Evolutionary conservation across 306 rosid genomes (phyloP), one percentile per base, ranked within the genome.

Genomic region (Macrotyloma uniflorum): DNA sequence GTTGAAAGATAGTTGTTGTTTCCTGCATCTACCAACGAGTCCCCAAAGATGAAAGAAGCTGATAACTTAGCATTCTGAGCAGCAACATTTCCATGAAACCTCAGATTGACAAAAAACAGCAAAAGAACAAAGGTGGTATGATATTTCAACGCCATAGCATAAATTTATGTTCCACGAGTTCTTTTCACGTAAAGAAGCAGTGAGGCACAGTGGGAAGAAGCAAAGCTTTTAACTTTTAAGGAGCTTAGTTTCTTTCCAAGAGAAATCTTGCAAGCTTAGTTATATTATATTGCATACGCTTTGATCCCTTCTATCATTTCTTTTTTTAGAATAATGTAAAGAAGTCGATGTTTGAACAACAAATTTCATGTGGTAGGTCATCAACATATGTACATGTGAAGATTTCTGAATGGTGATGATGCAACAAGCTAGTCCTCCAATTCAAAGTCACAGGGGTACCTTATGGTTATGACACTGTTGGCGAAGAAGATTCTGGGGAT

Each of bases 11-110:
- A 90, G 87, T 93, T 90, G 57, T 90, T 93, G 65, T 93, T 93
- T 72, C 98, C 98, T 5, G 91, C 90, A 85, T 93, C 98, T 30
- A 90, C 98, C 23, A 90, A 83, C 5, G 98, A 93, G 82, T 93
- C 98, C 2, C 98, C 98, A 72, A 93, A 93, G 75, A 93, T 84
- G 82, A 87, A 93, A 19, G 94, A 93, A 63, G 98, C 96, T 71
- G 89, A 94, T 35, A 80, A 50, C 43, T 53, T 75, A 5, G 74
- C 54, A 11, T 66, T 68, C 15, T 77, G 33, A 53, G 80, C 88
- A 50, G 75, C 89, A 49, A 26, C 86, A 38, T 76, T 66, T 43
- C 84, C 87, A 80, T 8, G 63, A 38, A 53, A 72, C 30, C 69
- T 75, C 46, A 70, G 20, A 67, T 54, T 79, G 19, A 80, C 23